Percentiles rank a stretch among this genome's conserved stretches.
Evolutionary conservation across 2,329 filamentous ascomycete species (phyloP).

Genomic region (Westerdykella aurantiaca): DNA sequence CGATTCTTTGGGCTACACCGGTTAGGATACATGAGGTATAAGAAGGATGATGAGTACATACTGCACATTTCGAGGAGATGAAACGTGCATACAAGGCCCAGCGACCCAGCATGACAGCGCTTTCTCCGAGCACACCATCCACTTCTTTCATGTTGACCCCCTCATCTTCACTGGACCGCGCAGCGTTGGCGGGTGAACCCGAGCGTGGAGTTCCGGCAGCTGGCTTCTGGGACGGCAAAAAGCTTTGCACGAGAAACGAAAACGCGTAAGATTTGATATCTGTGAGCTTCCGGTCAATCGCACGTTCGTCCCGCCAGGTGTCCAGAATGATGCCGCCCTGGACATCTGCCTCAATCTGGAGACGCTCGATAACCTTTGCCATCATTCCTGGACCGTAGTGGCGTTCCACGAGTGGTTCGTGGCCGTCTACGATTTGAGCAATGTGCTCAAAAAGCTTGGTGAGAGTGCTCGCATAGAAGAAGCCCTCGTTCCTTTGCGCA

Average conservation of each 20-base stretch:
- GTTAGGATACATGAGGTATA: conserved; percentile 13
- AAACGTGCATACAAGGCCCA: conserved; percentile 94
- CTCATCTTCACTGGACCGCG: conserved; percentile 75
- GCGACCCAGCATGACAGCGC: conserved; percentile 82
- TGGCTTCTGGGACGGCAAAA: conserved; percentile 65
- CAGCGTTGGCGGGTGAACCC: conserved; percentile 62
- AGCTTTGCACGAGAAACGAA: conserved; percentile 93
- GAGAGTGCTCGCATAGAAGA: conserved; percentile 86
- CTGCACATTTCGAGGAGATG: conserved; percentile 76
- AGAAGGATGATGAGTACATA: conserved; percentile 42
- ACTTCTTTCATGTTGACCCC: conserved; percentile 95
- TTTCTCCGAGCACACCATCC: conserved; percentile 79
- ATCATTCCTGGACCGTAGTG: conserved; percentile 93
- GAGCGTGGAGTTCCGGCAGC: conserved; percentile 59
- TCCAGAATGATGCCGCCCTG: conserved; percentile 95
- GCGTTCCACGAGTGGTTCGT: conserved; percentile 82
- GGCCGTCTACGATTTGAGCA: conserved; percentile 89
- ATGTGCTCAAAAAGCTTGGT: conserved; percentile 96
- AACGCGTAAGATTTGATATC: conserved; percentile 98
- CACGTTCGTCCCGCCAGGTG: conserved; percentile 87
- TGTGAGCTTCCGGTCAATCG: conserved; percentile 77
- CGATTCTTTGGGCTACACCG: conserved; percentile 22
- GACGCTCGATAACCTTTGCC: conserved; percentile 83
- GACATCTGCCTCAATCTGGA: conserved; percentile 92
- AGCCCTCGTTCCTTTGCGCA: conserved; percentile 63